These are phyloP conservation scores for Fusarium lateritium DNA, from an alignment of 2,329 filamentous ascomycete species.

Conservation along the genomic window DNA sequence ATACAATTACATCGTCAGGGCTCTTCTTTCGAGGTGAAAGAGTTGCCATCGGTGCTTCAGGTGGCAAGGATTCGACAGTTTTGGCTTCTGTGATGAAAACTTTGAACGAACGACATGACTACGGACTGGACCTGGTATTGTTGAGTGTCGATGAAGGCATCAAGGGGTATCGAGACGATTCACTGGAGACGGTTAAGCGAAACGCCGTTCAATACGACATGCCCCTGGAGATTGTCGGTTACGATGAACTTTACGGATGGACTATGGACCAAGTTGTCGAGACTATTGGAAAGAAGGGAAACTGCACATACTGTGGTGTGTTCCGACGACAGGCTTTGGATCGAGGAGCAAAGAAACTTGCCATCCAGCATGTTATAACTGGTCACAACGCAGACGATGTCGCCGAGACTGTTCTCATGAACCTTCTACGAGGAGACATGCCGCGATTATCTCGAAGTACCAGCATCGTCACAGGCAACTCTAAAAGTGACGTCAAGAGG, in stretches of 20 bases:
- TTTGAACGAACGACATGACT: conserved; percentile 89
- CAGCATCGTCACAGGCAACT: conserved; percentile 85
- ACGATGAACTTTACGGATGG: conserved; percentile 96
- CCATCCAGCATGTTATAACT: conserved; percentile 93
- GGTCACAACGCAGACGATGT: conserved; percentile 98
- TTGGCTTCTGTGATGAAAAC: conserved; percentile 95
- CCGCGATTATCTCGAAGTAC: conserved; percentile 90
- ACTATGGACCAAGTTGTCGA: conserved; percentile 99
- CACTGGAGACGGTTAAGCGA: conserved; percentile 94
- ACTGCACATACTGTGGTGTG: conserved; percentile 98
- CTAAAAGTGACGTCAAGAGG: conserved; percentile 89
- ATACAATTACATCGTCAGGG: conserved; percentile 86
- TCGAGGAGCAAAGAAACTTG: conserved; percentile 87
- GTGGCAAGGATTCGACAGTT: conserved; percentile 97
- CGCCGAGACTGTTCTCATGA: conserved; percentile 98
- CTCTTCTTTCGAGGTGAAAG: conserved; percentile 88
- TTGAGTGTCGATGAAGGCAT: conserved; percentile 98
- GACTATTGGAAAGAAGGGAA: conserved; percentile 96
- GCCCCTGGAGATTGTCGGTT: conserved; percentile 92
- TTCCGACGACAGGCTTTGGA: conserved; percentile 95
- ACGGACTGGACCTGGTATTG: conserved; percentile 87
- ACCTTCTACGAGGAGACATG: conserved; percentile 90
- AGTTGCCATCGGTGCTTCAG: conserved; percentile 95
- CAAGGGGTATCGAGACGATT: conserved; percentile 96
- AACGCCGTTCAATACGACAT: conserved; percentile 94